Base-by-base conservation (phyloP, 768 basidiomycete species). In the Pisolithus microcarpus region DNA sequence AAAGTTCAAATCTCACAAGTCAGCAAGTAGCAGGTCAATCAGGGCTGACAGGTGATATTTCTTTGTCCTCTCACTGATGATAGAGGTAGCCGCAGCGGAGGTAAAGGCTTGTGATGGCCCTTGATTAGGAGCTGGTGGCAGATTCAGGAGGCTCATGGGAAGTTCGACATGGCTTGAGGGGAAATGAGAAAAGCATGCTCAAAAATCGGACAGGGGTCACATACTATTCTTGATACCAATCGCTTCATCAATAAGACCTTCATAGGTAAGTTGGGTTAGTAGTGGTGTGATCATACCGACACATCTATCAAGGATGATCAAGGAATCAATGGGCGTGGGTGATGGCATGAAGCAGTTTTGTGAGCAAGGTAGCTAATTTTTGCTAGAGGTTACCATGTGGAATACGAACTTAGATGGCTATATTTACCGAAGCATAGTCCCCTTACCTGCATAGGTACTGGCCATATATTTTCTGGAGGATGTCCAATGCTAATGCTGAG, bases 221-320 rank as follows among this genome's bases (percentile, higher is more conserved):
- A 53, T 59, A 91, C 94, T 87, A 61, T 96, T 92, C 66, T 80
- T 87, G 54, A 99, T 85, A 0, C 91, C 88, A 43, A 96, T 74
- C 34, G 91, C 70, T 65, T 99, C 96, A 61, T 98, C 95, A 31
- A 97, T 76, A 45, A 99, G 82, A 18, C 96, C 96, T 64, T 98
- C 87, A 58, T 98, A 98, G 0, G 96, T 99, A 51, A 98, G 73
- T 61, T 98, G 94, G 3, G 96, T 98, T 43, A 95, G 79, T 46
- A 98, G 73, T 1, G 96, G 92, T 0, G 96, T 96, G 52, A 98
- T 83, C 87, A 97, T 88, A 61, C 98, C 96, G 8, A 88, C 82
- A 30, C 84, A 82, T 44, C 96, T 82, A 65, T 99, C 96, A 51
- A 99, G 59, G 36, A 98, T n/a, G n/a, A n/a, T n/a, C n/a, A n/a